These are phyloP conservation scores for Wallemia ichthyophaga DNA, from an alignment of 1,284 basidiomycete genomes.

Conservation along the genomic window DNA sequence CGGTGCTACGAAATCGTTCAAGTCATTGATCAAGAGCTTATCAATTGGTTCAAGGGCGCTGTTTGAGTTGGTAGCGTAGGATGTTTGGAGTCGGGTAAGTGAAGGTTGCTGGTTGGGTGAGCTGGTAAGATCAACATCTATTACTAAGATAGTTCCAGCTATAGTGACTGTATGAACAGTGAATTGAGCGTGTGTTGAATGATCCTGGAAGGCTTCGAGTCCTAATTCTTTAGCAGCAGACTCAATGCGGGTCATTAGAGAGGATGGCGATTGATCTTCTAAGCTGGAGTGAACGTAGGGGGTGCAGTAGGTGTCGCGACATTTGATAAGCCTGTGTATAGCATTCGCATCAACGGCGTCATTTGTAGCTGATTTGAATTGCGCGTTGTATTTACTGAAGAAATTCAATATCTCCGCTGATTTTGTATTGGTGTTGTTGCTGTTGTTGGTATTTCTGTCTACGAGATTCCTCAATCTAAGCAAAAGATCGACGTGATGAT, in stretches of 20 bases:
- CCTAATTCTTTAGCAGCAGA: background rate
- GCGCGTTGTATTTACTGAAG: background rate
- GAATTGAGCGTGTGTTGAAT: background rate
- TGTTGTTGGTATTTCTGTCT: background rate
- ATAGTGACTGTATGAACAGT: background rate
- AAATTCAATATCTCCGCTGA: background rate
- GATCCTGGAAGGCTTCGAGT: background rate
- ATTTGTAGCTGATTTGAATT: background rate
- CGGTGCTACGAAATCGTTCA: background rate
- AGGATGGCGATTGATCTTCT: background rate
- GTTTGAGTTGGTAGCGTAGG: background rate
- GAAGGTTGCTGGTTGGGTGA: background rate
- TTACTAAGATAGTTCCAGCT: background rate
- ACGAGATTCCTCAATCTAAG: background rate
- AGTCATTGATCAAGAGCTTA: background rate
- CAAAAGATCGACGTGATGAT: background rate
- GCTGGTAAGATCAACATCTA: background rate
- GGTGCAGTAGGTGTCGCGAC: background rate
- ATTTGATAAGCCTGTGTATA: background rate
- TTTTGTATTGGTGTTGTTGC: too few species aligned
- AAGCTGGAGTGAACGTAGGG: background rate
- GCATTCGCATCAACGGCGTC: background rate
- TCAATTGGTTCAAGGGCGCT: background rate
- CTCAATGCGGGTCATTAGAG: background rate
- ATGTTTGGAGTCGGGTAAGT: background rate